A percentile compares a stretch with the other conserved stretches of the same genome.
These are phyloP conservation scores for Pseudozyma thailandica DNA, from an alignment of 1,284 basidiomycete genomes.

Conservation along the genomic window DNA sequence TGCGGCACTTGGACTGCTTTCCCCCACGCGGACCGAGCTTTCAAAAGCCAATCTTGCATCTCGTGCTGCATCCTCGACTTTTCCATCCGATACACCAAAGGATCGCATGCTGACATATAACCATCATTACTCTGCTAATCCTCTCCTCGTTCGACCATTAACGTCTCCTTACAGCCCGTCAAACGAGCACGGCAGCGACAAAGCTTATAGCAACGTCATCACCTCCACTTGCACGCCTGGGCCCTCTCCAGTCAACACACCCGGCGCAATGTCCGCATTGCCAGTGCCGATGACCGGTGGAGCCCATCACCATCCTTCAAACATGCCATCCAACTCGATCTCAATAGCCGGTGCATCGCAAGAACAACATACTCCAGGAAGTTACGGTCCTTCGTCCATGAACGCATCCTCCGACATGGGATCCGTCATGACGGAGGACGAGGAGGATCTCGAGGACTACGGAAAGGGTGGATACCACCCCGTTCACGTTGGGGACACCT, in stretches of 20 bases:
- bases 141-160: no score
- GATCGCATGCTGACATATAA: not conserved
- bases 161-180: constrained; percentile 40
- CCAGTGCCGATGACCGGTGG: constrained; percentile 47
- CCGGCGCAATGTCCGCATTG: constrained; percentile 37
- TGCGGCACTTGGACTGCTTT: no score
- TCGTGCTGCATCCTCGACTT: no score
- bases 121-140: no score
- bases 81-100: no score
- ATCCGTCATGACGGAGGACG: constrained; percentile 69
- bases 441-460: constrained; percentile 70
- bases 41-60: no score
- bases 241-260: constrained; percentile 52
- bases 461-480: constrained; percentile 82
- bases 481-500: constrained; percentile 91
- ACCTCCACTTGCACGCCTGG: constrained; percentile 55
- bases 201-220: constrained; percentile 51
- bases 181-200: constrained; percentile 27
- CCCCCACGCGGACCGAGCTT: no score
- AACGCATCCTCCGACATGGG: constrained; percentile 54
- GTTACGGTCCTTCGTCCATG: constrained; percentile 44
- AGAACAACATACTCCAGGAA: constrained; percentile 39
- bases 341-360: constrained; percentile 44
- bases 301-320: constrained; percentile 29
- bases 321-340: constrained; percentile 39